phyloP scores from a whole-genome alignment of 140 eudicot species.

The Bidens hawaiensis region DNA sequence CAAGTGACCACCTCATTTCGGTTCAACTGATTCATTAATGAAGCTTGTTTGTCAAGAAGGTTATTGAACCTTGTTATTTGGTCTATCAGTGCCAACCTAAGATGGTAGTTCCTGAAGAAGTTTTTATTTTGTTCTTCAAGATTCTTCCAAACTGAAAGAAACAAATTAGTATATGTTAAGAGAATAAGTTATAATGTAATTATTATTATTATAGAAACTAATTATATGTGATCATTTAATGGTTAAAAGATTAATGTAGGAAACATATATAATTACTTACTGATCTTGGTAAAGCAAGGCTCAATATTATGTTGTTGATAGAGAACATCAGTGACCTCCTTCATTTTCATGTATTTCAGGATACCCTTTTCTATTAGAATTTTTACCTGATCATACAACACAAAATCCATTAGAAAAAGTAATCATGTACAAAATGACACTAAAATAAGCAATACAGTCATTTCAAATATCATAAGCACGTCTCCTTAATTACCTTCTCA shows the following conservation, averaged over 20 bases:
- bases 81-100: constrained; percentile 44
- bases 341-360: not conserved
- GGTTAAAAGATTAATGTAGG: not conserved
- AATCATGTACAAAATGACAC: too few relatives aligned
- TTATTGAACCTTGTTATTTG: constrained; percentile 55
- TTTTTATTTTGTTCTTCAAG: constrained; percentile 71
- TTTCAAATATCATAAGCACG: too few relatives aligned
- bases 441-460: too few relatives aligned
- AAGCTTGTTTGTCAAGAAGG: constrained; percentile 52
- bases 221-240: too few relatives aligned
- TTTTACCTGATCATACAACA: not conserved
- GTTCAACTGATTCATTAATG: constrained; percentile 35
- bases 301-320: not conserved
- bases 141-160: constrained; percentile 57
- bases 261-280: not conserved
- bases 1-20: constrained; percentile 2
- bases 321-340: not conserved
- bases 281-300: not conserved
- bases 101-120: constrained; percentile 57
- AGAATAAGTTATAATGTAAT: too few relatives aligned
- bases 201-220: too few relatives aligned
- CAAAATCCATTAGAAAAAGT: too few relatives aligned
- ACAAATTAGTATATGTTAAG: constrained; percentile 10
- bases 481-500: not conserved
- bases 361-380: not conserved